Evolutionary conservation across 176 grass and related monocot species (phyloP), one percentile per base, ranked within the genome.

Genomic region (Panicum miliaceum): DNA sequence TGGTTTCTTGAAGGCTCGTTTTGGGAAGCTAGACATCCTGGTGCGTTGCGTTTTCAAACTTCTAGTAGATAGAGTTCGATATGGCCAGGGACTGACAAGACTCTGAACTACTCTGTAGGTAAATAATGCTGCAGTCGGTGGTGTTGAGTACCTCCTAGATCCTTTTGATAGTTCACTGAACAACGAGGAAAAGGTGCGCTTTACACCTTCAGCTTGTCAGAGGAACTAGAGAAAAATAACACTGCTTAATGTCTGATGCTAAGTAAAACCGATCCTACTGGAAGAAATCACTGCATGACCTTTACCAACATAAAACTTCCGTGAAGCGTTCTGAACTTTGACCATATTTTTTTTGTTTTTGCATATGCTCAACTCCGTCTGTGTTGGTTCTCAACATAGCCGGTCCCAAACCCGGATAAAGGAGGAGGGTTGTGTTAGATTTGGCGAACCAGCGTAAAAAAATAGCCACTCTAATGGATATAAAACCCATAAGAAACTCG

Each of bases 11-110:
- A n/a, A 51, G 42, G 5, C 11, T 8, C 76, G 70, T 4, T 92
- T 92, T 34, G 71, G 82, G 15, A 88, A 76, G 82, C 68, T 92
- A 23, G 86, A 88, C 63, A 84, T 79, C 20, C 35, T 84, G 65
- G 86, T 63, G 52, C 2, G 8, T 58, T 23, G 1, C 19, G 7
- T 57, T 57, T 3, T 0, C 0, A 35, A 52, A 9, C 7, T 57
- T 57, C 20, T 61, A 16, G 0, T 19, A 16, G 19, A 10, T 45
- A 9, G 38, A 41, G 11, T 43, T 22, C 11, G 4, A 43, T 70
- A 23, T 40, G 4, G 19, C 52, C 20, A 8, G 0, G 12, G 38
- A 26, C 22, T 59, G 57, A 4, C 25, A 38, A 1, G 37, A 18
- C 0, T 0, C 0, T 7, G 12, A 7, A 35, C 40, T n/a, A 27